A percentile compares a stretch with the other conserved stretches of the same genome.
phyloP scores from a whole-genome alignment of 2,329 filamentous ascomycete species.

The Alternaria sp. region DNA sequence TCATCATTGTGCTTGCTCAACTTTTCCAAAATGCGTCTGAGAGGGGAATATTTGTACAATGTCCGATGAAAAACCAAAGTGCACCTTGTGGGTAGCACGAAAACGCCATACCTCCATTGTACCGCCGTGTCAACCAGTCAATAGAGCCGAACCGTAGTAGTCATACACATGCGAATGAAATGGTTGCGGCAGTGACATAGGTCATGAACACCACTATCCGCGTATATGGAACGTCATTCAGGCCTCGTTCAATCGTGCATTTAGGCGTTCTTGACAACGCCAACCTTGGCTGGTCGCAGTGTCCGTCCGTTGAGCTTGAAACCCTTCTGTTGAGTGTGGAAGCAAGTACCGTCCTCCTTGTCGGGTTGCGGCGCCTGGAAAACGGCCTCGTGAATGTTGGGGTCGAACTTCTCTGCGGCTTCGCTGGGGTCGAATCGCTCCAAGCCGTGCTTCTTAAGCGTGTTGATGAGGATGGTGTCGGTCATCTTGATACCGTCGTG shows the following conservation, averaged over 20 bases:
- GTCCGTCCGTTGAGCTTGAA: constrained; percentile 93
- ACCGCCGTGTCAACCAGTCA: constrained; percentile 21
- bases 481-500: constrained; percentile 96
- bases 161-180: constrained; percentile 32
- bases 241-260: constrained; percentile 3
- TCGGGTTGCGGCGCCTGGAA: constrained; percentile 89
- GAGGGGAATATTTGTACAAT: constrained; percentile 45
- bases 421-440: constrained; percentile 82
- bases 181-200: not conserved
- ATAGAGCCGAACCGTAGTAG: constrained; percentile 25
- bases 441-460: constrained; percentile 92
- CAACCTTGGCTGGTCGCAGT: constrained; percentile 92
- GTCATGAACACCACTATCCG: not conserved
- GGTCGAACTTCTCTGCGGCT: constrained; percentile 87
- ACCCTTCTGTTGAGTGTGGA: constrained; percentile 94
- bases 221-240: not conserved
- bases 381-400: constrained; percentile 94
- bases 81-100: constrained; percentile 8
- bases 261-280: constrained; percentile 85
- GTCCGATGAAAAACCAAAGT: constrained; percentile 20
- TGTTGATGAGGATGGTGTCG: constrained; percentile 84
- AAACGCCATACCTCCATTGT: constrained; percentile 34
- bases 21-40: constrained; percentile 33
- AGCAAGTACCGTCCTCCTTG: constrained; percentile 90
- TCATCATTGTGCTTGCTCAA: constrained; percentile 11